Evolutionary conservation across 164 flowering plant species (phyloP).

Genomic region (Warburgia ugandensis): DNA sequence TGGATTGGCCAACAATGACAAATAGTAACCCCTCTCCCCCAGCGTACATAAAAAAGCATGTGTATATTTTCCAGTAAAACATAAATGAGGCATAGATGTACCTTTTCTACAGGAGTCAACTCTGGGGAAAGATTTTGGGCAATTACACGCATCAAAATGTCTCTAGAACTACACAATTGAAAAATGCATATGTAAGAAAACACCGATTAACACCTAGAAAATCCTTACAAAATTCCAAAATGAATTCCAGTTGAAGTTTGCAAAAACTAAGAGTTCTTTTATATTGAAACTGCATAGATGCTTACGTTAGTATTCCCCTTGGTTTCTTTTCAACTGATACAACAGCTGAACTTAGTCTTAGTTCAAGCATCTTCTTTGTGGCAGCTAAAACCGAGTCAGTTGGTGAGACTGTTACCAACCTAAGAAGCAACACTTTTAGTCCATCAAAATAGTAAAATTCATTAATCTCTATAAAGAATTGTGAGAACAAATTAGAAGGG

Average conservation of each 20-base stretch:
- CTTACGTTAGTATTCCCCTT: constrained; percentile 90
- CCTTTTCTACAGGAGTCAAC: constrained; percentile 83
- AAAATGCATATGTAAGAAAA: not conserved
- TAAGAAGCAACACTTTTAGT: constrained; percentile 24
- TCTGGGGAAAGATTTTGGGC: constrained; percentile 75
- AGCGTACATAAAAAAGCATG: no score
- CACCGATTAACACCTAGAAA: constrained; percentile 3
- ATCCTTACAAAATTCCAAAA: not conserved
- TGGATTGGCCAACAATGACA: no score
- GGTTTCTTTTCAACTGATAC: constrained; percentile 77
- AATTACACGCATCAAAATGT: constrained; percentile 91
- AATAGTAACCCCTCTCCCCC: no score
- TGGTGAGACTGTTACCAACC: constrained; percentile 72
- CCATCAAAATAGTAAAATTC: constrained; percentile 2
- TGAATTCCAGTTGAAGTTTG: not conserved
- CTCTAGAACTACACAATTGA: constrained; percentile 56
- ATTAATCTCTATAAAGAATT: no score
- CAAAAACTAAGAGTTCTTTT: not conserved
- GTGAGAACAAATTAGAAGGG: constrained; percentile 5
- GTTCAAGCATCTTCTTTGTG: constrained; percentile 85
- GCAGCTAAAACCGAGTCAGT: constrained; percentile 71
- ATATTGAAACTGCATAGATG: not conserved
- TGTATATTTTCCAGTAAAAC: no score
- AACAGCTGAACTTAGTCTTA: constrained; percentile 52
- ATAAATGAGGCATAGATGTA: no score